These are phyloP conservation scores for Teunomyces lycoperdinae DNA, from an alignment of 805 yeast species.

Conservation along the genomic window DNA sequence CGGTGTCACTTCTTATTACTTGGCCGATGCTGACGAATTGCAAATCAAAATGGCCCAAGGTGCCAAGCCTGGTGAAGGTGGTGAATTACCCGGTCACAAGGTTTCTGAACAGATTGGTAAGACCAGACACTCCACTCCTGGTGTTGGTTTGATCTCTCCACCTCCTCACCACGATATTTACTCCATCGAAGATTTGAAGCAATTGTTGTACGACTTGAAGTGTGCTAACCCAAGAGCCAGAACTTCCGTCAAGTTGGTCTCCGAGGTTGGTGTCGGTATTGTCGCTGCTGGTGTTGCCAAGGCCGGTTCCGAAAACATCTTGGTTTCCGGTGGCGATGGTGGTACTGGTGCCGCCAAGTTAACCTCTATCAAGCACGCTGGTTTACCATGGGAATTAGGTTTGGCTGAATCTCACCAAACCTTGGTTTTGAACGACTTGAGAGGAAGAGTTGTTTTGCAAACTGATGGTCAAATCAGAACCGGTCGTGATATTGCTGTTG, in stretches of 20 bases:
- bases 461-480: constrained; percentile 99
- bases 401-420: constrained; percentile 98
- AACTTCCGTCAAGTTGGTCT: constrained; percentile 92
- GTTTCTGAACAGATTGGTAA: constrained; percentile 85
- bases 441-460: constrained; percentile 94
- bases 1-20: constrained; percentile 93
- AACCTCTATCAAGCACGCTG: constrained; percentile 96
- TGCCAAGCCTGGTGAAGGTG: constrained; percentile 99
- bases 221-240: constrained; percentile 97
- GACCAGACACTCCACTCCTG: constrained; percentile 94
- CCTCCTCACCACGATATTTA: constrained; percentile 99
- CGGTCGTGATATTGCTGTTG: constrained; percentile 95
- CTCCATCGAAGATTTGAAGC: constrained; percentile 96
- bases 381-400: constrained; percentile 98
- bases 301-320: constrained; percentile 95
- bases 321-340: constrained; percentile 98
- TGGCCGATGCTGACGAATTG: constrained; percentile 94
- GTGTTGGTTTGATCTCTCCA: constrained; percentile 95
- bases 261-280: constrained; percentile 98
- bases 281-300: constrained; percentile 99
- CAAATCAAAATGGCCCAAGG: constrained; percentile 99
- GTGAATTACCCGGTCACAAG: constrained; percentile 94
- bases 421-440: constrained; percentile 86
- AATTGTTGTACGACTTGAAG: constrained; percentile 91
- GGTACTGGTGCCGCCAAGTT: constrained; percentile 99